These are phyloP conservation scores for Aspergillus panamensis DNA, from an alignment of 495 filamentous ascomycete genomes.

Conservation along the genomic window DNA sequence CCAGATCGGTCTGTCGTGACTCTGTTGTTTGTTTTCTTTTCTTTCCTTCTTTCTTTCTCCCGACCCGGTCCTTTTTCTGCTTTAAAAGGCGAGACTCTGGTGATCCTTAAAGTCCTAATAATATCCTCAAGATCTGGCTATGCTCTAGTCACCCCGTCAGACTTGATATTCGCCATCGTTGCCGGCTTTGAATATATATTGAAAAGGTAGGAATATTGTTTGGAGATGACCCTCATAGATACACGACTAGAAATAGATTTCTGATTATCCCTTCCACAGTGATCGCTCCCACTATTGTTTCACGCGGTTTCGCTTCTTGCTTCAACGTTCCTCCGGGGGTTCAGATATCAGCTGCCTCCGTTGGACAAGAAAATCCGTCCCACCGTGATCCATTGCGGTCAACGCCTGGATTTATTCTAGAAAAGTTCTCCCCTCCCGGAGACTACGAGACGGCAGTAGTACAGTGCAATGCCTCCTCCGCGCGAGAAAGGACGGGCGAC, in stretches of 20 bases:
- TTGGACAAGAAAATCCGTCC: conserved; percentile 3
- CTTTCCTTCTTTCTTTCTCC: conserved; percentile 1
- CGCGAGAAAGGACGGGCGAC: conserved; percentile 33
- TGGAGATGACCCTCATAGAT: too few relatives aligned
- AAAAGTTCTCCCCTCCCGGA: neutral
- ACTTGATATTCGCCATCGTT: too few relatives aligned
- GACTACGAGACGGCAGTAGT: neutral
- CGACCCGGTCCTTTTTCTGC: neutral
- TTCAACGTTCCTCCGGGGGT: conserved; percentile 1
- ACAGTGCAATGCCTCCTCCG: conserved; percentile 30
- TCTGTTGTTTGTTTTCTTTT: conserved; percentile 5
- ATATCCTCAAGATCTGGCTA: too few relatives aligned
- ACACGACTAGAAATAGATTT: neutral
- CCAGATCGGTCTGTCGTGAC: conserved; percentile 10
- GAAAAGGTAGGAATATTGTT: too few relatives aligned
- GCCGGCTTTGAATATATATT: too few relatives aligned
- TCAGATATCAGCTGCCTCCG: conserved; percentile 6
- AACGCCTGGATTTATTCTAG: conserved; percentile 2
- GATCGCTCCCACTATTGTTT: neutral
- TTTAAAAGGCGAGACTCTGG: conserved; percentile 6
- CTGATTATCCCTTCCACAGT: neutral
- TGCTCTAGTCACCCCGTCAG: too few relatives aligned
- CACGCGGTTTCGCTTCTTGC: neutral
- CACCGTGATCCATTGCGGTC: neutral
- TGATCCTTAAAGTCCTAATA: neutral